phyloP scores from a whole-genome alignment of 2,329 filamentous ascomycete genomes.

The Fusarium coicis region DNA sequence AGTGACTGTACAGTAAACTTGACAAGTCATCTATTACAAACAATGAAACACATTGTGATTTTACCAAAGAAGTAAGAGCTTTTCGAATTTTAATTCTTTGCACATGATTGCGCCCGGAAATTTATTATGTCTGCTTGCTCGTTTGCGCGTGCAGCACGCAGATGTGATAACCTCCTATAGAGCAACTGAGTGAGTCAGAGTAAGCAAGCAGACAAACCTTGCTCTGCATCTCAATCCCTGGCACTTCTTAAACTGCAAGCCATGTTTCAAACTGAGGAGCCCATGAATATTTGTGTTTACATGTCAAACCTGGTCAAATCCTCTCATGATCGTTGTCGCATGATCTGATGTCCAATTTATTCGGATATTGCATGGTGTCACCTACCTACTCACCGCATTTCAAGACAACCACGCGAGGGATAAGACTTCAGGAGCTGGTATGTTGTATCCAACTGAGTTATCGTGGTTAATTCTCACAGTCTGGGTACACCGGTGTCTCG shows the following conservation, averaged over 20 bases:
- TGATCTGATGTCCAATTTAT: background rate
- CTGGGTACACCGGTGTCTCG: background rate
- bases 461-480: background rate
- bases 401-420: background rate
- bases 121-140: background rate
- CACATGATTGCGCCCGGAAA: background rate
- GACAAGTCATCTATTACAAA: background rate
- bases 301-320: background rate
- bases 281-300: background rate
- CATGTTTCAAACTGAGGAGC: background rate
- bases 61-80: background rate
- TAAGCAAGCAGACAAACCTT: background rate
- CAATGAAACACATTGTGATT: background rate
- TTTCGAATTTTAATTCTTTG: background rate
- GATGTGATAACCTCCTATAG: background rate
- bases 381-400: background rate
- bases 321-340: background rate
- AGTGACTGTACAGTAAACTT: background rate
- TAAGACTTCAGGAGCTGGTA: background rate
- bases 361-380: background rate
- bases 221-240: background rate
- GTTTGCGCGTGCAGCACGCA: background rate
- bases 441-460: background rate
- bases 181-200: background rate
- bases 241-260: background rate